Conservation (phyloP, 495 filamentous ascomycete species). For the Cairneyella variabilis region DNA sequence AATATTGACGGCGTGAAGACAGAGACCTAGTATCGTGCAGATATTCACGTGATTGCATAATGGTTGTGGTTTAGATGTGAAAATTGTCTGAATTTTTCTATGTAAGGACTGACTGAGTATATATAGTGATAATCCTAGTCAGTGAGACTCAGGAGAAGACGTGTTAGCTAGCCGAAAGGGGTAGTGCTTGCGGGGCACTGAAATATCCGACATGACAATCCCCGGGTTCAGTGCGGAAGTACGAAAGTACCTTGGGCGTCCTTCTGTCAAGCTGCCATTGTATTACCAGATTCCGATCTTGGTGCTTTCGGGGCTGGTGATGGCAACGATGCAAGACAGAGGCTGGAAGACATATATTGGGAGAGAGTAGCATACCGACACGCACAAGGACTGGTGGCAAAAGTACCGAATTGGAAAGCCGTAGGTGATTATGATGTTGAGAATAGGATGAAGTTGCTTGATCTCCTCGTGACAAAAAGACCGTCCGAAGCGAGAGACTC, state of each 20-base stretch:
- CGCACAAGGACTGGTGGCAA: background rate
- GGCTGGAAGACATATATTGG: background rate
- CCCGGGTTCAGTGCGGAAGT: slow-evolving; percentile 4
- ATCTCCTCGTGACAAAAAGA: background rate
- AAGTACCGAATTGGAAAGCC: background rate
- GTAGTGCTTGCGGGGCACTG: too few species aligned
- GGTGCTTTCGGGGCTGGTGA: background rate
- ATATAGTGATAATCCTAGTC: too few species aligned
- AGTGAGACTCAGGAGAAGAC: too few species aligned
- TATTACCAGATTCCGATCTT: too few species aligned
- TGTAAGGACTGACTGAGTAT: too few species aligned
- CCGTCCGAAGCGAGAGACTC: background rate
- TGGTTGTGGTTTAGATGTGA: too few species aligned
- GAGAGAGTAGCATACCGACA: background rate
- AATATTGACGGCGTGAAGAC: too few species aligned
- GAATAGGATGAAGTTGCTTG: background rate
- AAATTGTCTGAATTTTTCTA: too few species aligned
- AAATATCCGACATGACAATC: too few species aligned
- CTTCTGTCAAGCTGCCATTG: slow-evolving; percentile 1
- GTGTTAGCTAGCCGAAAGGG: too few species aligned
- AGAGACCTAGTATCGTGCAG: too few species aligned
- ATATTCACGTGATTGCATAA: too few species aligned
- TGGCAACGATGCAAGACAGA: background rate
- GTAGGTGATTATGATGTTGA: background rate
- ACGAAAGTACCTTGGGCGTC: background rate